Evolutionary conservation across 768 basidiomycete species (phyloP), one percentile per base, ranked within the genome.

Genomic region (Trametes sanguinea): DNA sequence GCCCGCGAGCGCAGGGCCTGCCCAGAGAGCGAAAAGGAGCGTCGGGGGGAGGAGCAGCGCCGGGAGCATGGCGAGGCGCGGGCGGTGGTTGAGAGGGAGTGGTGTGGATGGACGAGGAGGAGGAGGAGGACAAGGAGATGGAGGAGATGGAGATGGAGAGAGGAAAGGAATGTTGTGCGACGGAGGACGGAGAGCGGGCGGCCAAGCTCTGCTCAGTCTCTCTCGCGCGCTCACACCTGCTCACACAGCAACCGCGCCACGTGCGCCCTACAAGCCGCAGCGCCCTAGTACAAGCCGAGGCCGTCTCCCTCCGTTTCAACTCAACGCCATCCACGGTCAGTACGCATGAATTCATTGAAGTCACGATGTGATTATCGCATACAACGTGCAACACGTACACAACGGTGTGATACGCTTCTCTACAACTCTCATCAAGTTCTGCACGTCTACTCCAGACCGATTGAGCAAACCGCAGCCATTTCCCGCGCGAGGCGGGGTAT

Each of bases 1-100:
- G 55, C 88, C 84, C 32, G 86, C 86, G 57, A 74, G 58, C 35
- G 77, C 78, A 62, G 47, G 48, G 60, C 42, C 64, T 47, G 75
- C 68, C 62, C 62, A 71, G 47, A 70, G 76, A 53, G 76, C 77
- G 68, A 85, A 75, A 66, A 84, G 54, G 63, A 64, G 63, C 55
- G 63, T 60, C 51, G 54, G 27, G 58, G 58, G 58, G 16, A 64
- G 48, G 32, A 64, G 29, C 44, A 60, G 54, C 50, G 50, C 50
- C 54, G 59, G 58, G 42, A 64, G 54, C 58, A 60, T 60, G 48
- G 57, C 57, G 51, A 47, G 45, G 27, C 52, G 48, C 30, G 42
- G 42, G 17, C n/a, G 32, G 17, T 29, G 52, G 9, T 4, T 8
- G 39, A 42, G 45, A 1, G 42, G 42, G 47, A 4, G 45, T n/a